phyloP scores from a whole-genome alignment of 2,329 filamentous ascomycete species.

The Dothideomycetes sp. region DNA sequence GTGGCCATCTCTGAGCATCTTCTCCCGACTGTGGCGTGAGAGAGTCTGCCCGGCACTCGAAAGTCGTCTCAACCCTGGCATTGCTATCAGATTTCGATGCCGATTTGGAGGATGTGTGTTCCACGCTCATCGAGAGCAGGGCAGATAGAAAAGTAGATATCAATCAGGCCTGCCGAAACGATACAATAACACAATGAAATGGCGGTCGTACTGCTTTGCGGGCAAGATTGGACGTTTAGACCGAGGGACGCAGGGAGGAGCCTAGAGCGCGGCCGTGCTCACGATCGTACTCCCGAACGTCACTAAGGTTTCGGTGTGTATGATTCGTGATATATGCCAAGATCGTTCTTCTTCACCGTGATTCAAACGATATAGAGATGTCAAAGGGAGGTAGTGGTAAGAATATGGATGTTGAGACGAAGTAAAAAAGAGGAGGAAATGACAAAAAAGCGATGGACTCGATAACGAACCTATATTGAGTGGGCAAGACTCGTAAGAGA shows the following conservation, averaged over 20 bases:
- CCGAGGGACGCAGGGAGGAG: slow-evolving; percentile 6
- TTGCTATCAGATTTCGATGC: slow-evolving; percentile 11
- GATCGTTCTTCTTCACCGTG: not conserved
- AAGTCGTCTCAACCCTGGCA: slow-evolving; percentile 12
- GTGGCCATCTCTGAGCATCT: not conserved
- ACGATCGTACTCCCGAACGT: not conserved
- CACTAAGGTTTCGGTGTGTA: slow-evolving; percentile 4
- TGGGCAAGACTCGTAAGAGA: slow-evolving; percentile 5
- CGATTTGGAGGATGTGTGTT: not conserved
- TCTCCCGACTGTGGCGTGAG: slow-evolving; percentile 5
- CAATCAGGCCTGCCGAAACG: slow-evolving; percentile 2
- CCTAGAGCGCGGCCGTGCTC: slow-evolving; percentile 4
- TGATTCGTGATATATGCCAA: slow-evolving; percentile 2
- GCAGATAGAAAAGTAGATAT: not conserved
- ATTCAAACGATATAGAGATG: no score
- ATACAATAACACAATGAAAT: slow-evolving; percentile 10
- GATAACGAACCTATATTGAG: not conserved
- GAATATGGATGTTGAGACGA: not conserved
- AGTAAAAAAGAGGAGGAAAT: not conserved
- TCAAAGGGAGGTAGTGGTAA: no score
- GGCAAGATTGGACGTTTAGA: slow-evolving; percentile 4
- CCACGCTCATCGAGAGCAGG: not conserved
- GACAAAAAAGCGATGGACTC: not conserved
- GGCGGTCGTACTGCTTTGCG: slow-evolving; percentile 10
- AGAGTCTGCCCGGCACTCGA: slow-evolving; percentile 11